Conservation (phyloP, 495 filamentous ascomycete species). For the Neurospora sp. region DNA sequence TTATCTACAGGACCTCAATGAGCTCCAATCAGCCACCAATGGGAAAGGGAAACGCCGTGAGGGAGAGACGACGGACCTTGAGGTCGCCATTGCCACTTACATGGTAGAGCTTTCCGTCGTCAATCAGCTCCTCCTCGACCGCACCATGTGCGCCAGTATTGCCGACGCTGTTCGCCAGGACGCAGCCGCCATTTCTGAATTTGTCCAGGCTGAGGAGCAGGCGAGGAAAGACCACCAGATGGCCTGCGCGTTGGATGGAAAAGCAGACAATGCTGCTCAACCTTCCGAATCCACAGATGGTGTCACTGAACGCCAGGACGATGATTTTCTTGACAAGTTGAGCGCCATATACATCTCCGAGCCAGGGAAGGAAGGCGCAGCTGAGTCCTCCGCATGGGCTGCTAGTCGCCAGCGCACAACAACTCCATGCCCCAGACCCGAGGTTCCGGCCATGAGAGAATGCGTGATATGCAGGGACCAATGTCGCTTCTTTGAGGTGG, state of each 20-base stretch:
- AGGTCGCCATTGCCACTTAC: constrained; percentile 18
- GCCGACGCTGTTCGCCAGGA: constrained; percentile 20
- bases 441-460: not conserved
- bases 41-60: constrained; percentile 23
- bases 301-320: no score
- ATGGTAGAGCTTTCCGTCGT: constrained; percentile 17
- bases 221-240: constrained; percentile 15
- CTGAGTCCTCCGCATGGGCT: constrained; percentile 11
- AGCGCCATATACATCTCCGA: not conserved
- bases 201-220: constrained; percentile 12
- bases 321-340: not conserved
- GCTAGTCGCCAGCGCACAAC: not conserved
- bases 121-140: constrained; percentile 15
- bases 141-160: constrained; percentile 24
- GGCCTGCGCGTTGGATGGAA: not conserved
- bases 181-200: constrained; percentile 10
- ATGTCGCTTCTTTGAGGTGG: constrained; percentile 2
- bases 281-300: no score
- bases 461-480: constrained; percentile 10
- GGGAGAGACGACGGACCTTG: constrained; percentile 17
- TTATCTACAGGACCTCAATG: constrained; percentile 23
- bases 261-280: no score
- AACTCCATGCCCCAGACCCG: not conserved
- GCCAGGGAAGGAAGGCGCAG: not conserved
- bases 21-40: constrained; percentile 1